phyloP scores from a whole-genome alignment of 371 early-diverging fungal species.

The Saksenaea vasiformis region DNA sequence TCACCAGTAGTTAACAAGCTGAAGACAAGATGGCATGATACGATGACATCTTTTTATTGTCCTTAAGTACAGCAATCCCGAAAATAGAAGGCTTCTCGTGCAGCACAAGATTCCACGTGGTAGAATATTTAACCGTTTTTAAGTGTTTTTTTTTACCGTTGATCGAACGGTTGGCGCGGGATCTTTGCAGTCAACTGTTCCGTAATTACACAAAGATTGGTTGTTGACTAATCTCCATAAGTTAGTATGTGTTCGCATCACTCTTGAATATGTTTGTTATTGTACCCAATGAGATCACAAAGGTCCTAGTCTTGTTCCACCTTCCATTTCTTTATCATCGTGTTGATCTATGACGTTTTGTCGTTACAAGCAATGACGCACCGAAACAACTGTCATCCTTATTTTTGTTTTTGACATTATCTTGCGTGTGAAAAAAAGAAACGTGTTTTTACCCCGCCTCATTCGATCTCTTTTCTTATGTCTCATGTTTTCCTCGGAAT shows the following conservation, averaged over 20 bases:
- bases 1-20: neutral
- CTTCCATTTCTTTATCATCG: neutral
- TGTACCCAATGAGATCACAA: too few species aligned
- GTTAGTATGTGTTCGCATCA: too few species aligned
- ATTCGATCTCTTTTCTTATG: constrained; percentile 2
- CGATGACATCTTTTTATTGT: too few species aligned
- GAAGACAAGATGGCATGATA: neutral
- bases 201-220: too few species aligned
- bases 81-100: neutral
- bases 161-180: neutral
- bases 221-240: too few species aligned
- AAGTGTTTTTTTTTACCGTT: neutral
- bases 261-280: too few species aligned
- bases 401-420: neutral
- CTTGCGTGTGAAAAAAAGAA: neutral
- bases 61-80: neutral
- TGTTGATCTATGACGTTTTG: neutral
- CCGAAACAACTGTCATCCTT: too few species aligned
- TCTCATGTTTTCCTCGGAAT: neutral
- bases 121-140: neutral
- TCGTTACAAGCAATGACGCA: too few species aligned
- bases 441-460: constrained; percentile 2
- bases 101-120: neutral
- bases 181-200: too few species aligned
- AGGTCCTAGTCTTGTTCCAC: too few species aligned